Evolutionary conservation across 441 rosid species (phyloP).

Genomic region (Brassica hybrid): DNA sequence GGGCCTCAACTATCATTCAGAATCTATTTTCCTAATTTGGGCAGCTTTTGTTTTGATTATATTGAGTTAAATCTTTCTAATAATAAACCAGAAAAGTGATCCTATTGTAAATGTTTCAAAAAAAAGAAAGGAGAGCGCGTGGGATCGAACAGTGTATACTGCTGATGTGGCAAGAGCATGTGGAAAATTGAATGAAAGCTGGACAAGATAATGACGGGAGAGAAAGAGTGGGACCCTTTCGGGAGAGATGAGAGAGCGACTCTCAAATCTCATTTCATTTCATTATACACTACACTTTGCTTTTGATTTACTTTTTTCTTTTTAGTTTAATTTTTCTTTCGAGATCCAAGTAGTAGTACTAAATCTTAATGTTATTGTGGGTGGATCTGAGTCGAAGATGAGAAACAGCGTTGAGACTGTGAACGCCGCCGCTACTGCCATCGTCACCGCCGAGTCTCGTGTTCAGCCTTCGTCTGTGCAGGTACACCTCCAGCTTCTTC

Average conservation of each 20-base stretch:
- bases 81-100: too few relatives aligned
- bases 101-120: too few relatives aligned
- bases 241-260: slow-evolving; percentile 24
- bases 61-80: too few relatives aligned
- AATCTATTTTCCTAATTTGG: too few relatives aligned
- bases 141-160: neutral
- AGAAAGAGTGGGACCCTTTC: slow-evolving; percentile 16
- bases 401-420: slow-evolving; percentile 76
- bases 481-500: slow-evolving; percentile 43
- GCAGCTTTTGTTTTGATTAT: too few relatives aligned
- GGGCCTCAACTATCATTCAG: too few relatives aligned
- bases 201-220: slow-evolving; percentile 42
- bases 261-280: slow-evolving; percentile 18
- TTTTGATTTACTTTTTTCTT: slow-evolving; percentile 20
- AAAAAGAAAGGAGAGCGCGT: slow-evolving; percentile 4
- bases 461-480: slow-evolving; percentile 69
- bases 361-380: slow-evolving; percentile 42
- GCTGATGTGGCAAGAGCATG: slow-evolving; percentile 45
- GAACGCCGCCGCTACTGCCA: slow-evolving; percentile 97
- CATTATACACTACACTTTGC: neutral
- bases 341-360: slow-evolving; percentile 37
- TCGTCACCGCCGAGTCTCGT: slow-evolving; percentile 87
- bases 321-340: slow-evolving; percentile 7
- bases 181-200: slow-evolving; percentile 45
- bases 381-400: slow-evolving; percentile 51